A percentile compares a stretch with the other conserved stretches of the same genome.
phyloP scores from a whole-genome alignment of 352 stramenopile species.

The Blastocystis sp. region DNA sequence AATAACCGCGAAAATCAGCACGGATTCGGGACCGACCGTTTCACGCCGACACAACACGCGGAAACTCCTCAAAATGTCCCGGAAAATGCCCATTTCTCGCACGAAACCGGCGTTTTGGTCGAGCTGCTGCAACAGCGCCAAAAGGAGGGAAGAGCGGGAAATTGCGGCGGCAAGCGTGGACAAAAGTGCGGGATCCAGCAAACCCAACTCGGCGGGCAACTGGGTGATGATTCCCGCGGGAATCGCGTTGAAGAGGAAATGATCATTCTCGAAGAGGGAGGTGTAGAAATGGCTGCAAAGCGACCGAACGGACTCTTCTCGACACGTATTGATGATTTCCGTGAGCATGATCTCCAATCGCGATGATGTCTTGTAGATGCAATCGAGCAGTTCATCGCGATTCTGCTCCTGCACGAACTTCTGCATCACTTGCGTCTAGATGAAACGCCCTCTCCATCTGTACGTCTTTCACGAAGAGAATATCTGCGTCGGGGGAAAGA shows the following conservation, averaged over 20 bases:
- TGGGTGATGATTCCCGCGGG: not conserved
- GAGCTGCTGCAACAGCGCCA: not conserved
- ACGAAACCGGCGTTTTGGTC: not conserved
- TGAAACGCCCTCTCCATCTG: not conserved
- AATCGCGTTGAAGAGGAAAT: not conserved
- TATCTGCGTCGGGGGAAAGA: not conserved
- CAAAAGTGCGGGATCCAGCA: not conserved
- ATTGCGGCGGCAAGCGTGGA: not conserved
- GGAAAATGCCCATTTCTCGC: not conserved
- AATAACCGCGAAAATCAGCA: conserved; percentile 7
- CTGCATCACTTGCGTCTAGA: not conserved
- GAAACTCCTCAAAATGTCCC: not conserved
- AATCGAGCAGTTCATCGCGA: not conserved
- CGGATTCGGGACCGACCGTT: not conserved
- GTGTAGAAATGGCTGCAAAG: not conserved
- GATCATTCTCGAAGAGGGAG: not conserved
- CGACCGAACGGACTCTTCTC: not conserved
- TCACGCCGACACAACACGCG: not conserved
- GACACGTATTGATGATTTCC: not conserved
- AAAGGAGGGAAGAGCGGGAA: not conserved
- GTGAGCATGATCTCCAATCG: not conserved
- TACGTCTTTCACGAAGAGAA: conserved; percentile 32
- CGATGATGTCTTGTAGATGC: not conserved
- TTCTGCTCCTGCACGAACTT: not conserved
- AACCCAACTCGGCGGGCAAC: not conserved